Percentiles rank a stretch among this genome's conserved stretches.
Conservation (phyloP, 371 early-diverging fungal species). For the Mortierella sp. region DNA sequence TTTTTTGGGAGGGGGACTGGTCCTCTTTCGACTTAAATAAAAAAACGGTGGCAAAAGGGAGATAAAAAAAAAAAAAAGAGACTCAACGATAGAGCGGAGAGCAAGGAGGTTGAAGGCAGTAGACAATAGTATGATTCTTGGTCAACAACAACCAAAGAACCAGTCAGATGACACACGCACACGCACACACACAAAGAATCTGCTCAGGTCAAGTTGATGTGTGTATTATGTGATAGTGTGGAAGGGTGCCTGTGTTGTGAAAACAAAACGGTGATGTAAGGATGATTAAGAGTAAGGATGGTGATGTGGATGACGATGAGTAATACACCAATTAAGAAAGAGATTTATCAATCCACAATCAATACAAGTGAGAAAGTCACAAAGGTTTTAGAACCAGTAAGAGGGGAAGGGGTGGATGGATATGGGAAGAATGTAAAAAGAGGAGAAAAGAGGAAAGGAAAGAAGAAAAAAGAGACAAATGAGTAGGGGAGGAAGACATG, state of each 20-base stretch:
- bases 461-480: slow-evolving; percentile 4
- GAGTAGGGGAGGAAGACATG: background rate
- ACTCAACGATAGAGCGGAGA: background rate
- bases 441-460: background rate
- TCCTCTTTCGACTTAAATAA: background rate
- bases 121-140: slow-evolving; percentile 25
- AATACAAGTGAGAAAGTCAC: background rate
- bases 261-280: background rate
- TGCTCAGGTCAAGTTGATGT: slow-evolving; percentile 14
- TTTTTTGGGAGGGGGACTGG: slow-evolving; percentile 2
- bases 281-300: background rate
- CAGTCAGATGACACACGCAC: slow-evolving; percentile 28
- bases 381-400: background rate
- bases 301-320: background rate
- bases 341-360: background rate
- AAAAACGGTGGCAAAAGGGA: slow-evolving; percentile 2
- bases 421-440: background rate
- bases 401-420: slow-evolving; percentile 2
- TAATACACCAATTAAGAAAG: background rate
- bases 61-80: background rate
- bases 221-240: background rate
- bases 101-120: background rate
- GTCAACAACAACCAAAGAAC: slow-evolving; percentile 56
- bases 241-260: background rate
- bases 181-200: slow-evolving; percentile 25